Percentiles rank a stretch among this genome's conserved stretches.
Evolutionary conservation across 345 rosid genomes (phyloP).

Genomic region (Nephelium lappaceum): DNA sequence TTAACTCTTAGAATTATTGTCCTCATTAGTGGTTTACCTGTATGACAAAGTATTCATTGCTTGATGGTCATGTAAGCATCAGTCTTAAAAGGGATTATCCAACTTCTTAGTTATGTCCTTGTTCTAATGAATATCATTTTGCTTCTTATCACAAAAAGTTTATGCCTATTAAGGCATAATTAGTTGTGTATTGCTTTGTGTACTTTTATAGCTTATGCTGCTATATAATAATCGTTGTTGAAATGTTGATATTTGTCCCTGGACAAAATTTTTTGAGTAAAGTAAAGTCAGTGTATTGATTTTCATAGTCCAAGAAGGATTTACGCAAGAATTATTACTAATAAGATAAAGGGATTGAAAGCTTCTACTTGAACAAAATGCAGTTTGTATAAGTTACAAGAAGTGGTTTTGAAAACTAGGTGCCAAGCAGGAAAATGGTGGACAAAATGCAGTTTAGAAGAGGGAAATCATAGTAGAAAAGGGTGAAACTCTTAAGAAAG

Average conservation of each 20-base stretch:
- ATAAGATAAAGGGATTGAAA: neutral
- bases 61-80: neutral
- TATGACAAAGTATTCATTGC: slow-evolving; percentile 4
- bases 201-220: neutral
- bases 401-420: neutral
- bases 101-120: neutral
- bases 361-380: neutral
- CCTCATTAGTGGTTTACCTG: neutral
- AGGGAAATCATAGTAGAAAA: neutral
- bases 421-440: neutral
- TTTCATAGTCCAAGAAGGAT: neutral
- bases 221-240: neutral
- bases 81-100: neutral
- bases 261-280: neutral
- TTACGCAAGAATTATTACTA: neutral
- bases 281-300: neutral
- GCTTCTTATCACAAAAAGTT: neutral
- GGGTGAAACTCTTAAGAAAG: neutral
- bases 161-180: neutral
- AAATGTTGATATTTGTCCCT: neutral
- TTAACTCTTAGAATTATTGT: neutral
- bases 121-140: neutral
- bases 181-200: neutral
- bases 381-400: neutral
- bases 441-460: neutral